phyloP scores from a whole-genome alignment of 2,329 filamentous ascomycete genomes.

The Bipolaris victoriae region DNA sequence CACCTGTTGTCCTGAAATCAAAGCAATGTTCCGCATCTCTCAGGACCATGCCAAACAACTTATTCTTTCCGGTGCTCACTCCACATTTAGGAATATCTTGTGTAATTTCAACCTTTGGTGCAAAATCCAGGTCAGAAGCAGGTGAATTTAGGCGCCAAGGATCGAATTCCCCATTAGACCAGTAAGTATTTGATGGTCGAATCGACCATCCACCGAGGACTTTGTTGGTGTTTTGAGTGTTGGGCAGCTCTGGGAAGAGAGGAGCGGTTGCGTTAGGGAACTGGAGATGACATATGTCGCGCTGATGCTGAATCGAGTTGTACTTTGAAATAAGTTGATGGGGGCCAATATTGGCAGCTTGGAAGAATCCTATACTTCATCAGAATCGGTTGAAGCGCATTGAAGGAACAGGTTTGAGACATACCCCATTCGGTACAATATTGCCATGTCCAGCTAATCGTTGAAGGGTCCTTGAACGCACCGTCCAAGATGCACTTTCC shows the following conservation, averaged over 20 bases:
- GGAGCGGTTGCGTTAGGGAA: neutral
- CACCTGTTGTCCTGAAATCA: neutral
- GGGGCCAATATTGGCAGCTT: conserved; percentile 57
- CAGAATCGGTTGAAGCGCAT: conserved; percentile 1
- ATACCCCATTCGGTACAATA: conserved; percentile 60
- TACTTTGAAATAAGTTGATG: conserved; percentile 58
- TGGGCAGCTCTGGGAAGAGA: conserved; percentile 51
- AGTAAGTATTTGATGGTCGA: conserved; percentile 60
- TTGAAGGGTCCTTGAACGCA: conserved; percentile 43
- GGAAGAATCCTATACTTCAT: conserved; percentile 51
- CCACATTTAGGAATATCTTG: conserved; percentile 43
- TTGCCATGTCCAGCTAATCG: conserved; percentile 59
- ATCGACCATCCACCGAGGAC: conserved; percentile 59
- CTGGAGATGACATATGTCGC: conserved; percentile 56
- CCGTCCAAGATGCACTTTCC: conserved; percentile 50
- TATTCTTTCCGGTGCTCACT: conserved; percentile 39
- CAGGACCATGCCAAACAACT: conserved; percentile 58
- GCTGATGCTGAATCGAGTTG: conserved; percentile 54
- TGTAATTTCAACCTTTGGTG: conserved; percentile 39
- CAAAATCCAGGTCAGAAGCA: conserved; percentile 43
- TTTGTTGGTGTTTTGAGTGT: conserved; percentile 47
- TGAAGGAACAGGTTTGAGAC: conserved; percentile 5
- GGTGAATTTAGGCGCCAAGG: conserved; percentile 55
- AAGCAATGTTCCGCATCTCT: conserved; percentile 7
- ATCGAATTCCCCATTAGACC: conserved; percentile 59